phyloP scores from a whole-genome alignment of 2,329 filamentous ascomycete species.

The Elsinoe fawcettii region DNA sequence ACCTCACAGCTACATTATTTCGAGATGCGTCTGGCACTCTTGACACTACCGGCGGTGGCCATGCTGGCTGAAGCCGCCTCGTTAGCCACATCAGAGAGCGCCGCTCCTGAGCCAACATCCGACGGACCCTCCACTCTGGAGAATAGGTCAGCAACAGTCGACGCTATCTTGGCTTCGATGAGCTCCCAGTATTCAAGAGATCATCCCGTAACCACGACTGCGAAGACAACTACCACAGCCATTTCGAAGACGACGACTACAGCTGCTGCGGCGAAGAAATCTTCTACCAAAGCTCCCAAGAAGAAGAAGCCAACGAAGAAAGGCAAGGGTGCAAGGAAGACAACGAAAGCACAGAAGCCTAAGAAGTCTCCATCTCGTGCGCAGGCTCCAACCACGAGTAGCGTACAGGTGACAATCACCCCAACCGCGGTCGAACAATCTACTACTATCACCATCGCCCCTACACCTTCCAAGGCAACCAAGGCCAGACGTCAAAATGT shows the following conservation, averaged over 20 bases:
- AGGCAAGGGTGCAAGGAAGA: background rate
- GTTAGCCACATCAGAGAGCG: background rate
- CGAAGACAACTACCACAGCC: background rate
- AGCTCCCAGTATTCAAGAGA: slow-evolving; percentile 7
- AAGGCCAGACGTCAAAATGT: slow-evolving; percentile 2
- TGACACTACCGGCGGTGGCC: background rate
- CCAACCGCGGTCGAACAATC: background rate
- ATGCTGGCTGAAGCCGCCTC: background rate
- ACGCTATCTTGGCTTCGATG: background rate
- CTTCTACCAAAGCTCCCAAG: background rate
- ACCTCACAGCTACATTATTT: background rate
- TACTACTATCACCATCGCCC: background rate
- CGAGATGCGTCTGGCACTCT: background rate
- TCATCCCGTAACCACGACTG: background rate
- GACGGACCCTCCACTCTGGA: background rate
- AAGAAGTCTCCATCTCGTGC: background rate
- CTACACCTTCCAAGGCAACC: background rate
- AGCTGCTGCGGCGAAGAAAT: background rate
- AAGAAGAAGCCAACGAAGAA: background rate
- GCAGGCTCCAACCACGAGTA: background rate
- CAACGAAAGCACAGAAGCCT: background rate
- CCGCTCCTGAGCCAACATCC: background rate
- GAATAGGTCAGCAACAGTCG: background rate
- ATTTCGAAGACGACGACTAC: background rate
- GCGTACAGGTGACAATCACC: background rate